A percentile compares a stretch with the other conserved stretches of the same genome.
Conservation (phyloP, 495 filamentous ascomycete genomes). For the Neurospora intermedia region DNA sequence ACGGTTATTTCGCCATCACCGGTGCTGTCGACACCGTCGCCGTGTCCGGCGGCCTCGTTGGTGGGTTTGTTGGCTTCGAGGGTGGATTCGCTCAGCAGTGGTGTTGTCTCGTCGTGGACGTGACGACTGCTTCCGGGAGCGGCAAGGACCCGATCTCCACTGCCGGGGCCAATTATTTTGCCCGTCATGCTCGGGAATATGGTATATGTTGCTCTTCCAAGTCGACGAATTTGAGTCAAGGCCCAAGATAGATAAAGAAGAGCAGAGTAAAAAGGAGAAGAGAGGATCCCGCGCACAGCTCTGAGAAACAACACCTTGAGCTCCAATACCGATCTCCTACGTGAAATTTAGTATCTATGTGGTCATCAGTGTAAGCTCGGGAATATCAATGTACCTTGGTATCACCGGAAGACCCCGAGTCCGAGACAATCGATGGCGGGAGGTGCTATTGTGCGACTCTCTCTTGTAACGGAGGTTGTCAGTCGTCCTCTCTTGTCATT, state of each 20-base stretch:
- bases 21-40: neutral
- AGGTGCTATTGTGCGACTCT: neutral
- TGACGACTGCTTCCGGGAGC: neutral
- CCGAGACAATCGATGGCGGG: neutral
- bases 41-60: neutral
- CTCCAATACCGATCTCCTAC: neutral
- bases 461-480: neutral
- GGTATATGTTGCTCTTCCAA: neutral
- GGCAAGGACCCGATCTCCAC: neutral
- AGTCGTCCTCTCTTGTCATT: neutral
- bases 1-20: slow-evolving; percentile 24
- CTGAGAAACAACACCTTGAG: neutral
- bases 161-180: neutral
- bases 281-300: neutral
- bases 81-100: neutral
- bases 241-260: too few relatives aligned
- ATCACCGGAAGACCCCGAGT: neutral
- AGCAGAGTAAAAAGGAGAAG: neutral
- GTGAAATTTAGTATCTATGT: neutral
- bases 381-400: neutral
- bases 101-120: neutral
- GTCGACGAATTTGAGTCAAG: neutral
- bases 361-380: neutral
- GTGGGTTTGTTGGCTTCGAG: neutral
- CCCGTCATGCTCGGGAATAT: neutral